These are phyloP conservation scores for Mercurialis annua DNA, from an alignment of 345 rosid species.

Conservation along the genomic window DNA sequence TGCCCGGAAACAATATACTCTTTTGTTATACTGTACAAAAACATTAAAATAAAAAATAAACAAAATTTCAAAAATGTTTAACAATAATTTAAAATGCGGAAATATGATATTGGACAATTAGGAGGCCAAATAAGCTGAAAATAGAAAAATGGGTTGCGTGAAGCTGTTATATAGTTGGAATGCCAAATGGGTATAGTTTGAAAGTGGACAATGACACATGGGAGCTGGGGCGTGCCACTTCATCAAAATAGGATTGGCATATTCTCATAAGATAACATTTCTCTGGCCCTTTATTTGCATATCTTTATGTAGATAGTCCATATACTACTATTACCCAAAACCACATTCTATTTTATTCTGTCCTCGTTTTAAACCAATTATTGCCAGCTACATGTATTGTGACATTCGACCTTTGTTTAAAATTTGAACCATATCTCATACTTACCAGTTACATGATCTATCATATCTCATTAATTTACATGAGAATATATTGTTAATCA, in stretches of 20 bases:
- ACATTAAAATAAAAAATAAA: too few relatives aligned
- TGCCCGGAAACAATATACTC: too few relatives aligned
- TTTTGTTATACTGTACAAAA: too few relatives aligned
- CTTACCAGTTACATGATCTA: neutral
- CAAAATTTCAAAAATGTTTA: too few relatives aligned
- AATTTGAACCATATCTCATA: neutral
- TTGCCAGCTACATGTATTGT: neutral
- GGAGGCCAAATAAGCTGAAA: neutral
- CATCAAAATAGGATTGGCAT: neutral
- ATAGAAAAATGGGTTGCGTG: neutral
- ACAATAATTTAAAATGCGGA: too few relatives aligned
- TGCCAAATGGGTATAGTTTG: neutral
- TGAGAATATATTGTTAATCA: neutral
- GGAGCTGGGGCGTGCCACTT: too few relatives aligned
- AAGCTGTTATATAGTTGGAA: slow-evolving; percentile 7
- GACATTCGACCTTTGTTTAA: neutral
- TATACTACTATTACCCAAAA: neutral
- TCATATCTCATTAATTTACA: neutral
- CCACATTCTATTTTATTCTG: too few relatives aligned
- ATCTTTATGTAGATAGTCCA: neutral
- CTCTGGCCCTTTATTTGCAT: neutral
- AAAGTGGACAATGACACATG: neutral
- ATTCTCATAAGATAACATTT: slow-evolving; percentile 8
- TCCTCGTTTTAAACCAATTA: neutral
- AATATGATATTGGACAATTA: too few relatives aligned